Conservation (phyloP, 306 rosid genomes). For the Fagus sylvatica region DNA sequence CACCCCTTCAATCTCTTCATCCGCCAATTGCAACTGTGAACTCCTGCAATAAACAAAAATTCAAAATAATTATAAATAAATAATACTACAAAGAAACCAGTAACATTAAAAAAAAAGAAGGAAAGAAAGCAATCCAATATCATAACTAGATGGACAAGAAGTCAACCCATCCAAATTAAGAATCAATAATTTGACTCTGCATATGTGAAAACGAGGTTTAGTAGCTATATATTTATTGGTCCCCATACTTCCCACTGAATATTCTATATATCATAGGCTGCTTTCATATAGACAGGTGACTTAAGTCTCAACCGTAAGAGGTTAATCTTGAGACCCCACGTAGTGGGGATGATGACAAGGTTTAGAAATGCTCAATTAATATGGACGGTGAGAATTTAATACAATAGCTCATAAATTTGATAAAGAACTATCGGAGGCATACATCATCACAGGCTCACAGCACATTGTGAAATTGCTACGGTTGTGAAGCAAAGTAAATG, state of each 20-base stretch:
- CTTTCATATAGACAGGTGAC: too few species aligned
- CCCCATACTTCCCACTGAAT: background rate
- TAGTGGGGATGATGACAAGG: background rate
- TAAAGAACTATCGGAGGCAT: background rate
- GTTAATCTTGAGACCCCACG: background rate
- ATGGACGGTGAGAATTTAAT: background rate
- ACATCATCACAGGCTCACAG: background rate
- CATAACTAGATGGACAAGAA: background rate
- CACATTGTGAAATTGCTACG: constrained; percentile 4
- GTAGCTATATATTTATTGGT: background rate
- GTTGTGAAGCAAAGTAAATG: constrained; percentile 15
- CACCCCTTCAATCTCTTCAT: constrained; percentile 48
- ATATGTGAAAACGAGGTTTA: background rate
- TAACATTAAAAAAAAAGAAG: too few species aligned
- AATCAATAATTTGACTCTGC: background rate
- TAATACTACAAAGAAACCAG: background rate
- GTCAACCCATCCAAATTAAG: constrained; percentile 15
- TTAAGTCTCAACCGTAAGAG: too few species aligned
- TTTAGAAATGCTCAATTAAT: background rate
- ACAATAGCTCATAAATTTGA: background rate
- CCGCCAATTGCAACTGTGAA: constrained; percentile 58
- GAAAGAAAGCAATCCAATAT: too few species aligned
- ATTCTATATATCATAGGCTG: too few species aligned
- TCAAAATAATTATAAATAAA: background rate
- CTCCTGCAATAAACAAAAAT: constrained; percentile 48